Conservation (phyloP, 1,284 basidiomycete genomes). For the Tremellales sp. region DNA sequence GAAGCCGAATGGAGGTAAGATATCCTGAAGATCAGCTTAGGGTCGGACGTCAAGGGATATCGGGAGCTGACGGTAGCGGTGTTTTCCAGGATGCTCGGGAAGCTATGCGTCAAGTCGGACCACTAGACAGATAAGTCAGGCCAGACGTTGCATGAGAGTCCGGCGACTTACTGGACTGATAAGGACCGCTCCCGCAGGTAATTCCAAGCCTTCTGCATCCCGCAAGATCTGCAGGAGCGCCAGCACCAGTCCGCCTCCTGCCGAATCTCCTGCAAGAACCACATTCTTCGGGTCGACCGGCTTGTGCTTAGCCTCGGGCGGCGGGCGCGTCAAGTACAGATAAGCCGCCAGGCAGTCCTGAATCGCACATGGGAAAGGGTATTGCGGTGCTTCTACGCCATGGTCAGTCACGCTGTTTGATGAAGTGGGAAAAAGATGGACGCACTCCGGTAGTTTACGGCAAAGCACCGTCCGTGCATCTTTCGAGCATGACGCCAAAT, state of each 20-base stretch:
- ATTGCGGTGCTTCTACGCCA: conserved; percentile 73
- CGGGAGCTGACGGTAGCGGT: conserved; percentile 64
- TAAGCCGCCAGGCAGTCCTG: conserved; percentile 82
- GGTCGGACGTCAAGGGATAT: background rate
- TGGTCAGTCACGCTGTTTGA: no score
- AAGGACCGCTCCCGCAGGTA: conserved; percentile 77
- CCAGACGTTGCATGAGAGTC: no score
- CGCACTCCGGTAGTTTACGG: conserved; percentile 72
- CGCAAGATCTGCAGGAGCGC: conserved; percentile 88
- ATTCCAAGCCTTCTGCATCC: conserved; percentile 67
- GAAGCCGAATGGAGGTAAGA: conserved; percentile 57
- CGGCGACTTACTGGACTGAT: conserved; percentile 62
- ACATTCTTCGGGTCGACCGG: conserved; percentile 79
- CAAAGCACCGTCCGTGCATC: conserved; percentile 82
- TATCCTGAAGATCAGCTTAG: conserved; percentile 54
- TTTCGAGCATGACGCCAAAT: conserved; percentile 62
- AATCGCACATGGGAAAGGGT: conserved; percentile 92
- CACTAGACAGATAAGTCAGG: no score
- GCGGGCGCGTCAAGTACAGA: conserved; percentile 69
- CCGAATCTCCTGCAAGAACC: conserved; percentile 82
- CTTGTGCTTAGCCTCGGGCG: conserved; percentile 64
- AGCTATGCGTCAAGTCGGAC: conserved; percentile 87
- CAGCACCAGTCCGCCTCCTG: conserved; percentile 82
- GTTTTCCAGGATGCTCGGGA: conserved; percentile 77
- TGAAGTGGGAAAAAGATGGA: background rate